These are phyloP conservation scores for Auriculariales sp. DNA, from an alignment of 768 basidiomycete genomes.

Conservation along the genomic window DNA sequence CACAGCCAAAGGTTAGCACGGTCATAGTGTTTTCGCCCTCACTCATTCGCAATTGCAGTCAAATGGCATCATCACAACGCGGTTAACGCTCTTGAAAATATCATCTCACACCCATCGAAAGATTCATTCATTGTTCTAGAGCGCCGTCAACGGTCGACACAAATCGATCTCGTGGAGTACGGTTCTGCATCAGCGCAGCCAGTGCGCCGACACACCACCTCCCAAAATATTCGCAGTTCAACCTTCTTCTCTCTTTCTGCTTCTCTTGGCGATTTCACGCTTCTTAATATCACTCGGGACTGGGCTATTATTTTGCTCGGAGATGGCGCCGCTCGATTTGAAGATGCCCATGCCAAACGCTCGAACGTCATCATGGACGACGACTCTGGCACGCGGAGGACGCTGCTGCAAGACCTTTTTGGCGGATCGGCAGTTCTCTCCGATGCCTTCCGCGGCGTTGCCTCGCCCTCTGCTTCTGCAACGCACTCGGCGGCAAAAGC, in stretches of 20 bases:
- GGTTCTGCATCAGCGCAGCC: constrained; percentile 37
- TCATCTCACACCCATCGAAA: constrained; percentile 41
- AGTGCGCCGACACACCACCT: constrained; percentile 29
- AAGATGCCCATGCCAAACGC: constrained; percentile 26
- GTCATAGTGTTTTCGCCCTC: not conserved
- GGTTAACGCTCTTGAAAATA: constrained; percentile 24
- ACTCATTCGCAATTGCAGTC: constrained; percentile 24
- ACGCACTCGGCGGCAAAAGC: constrained; percentile 26
- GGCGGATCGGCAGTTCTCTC: constrained; percentile 53
- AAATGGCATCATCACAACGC: constrained; percentile 52
- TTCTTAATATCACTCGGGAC: constrained; percentile 54
- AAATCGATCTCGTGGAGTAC: constrained; percentile 32
- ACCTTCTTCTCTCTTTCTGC: constrained; percentile 19
- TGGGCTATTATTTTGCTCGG: constrained; percentile 61
- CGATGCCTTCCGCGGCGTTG: constrained; percentile 7
- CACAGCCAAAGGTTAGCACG: constrained; percentile 37
- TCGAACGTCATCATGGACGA: constrained; percentile 23
- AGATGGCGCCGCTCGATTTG: constrained; percentile 26
- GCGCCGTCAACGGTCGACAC: constrained; percentile 8
- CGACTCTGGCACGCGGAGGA: constrained; percentile 22
- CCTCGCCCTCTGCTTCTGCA: constrained; percentile 11
- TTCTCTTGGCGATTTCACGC: constrained; percentile 27
- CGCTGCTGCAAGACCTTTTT: constrained; percentile 85
- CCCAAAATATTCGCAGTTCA: constrained; percentile 47
- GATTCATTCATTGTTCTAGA: constrained; percentile 49